Percentiles rank a stretch among this genome's conserved stretches.
These are phyloP conservation scores for Apiotrichum siamense DNA, from an alignment of 1,284 basidiomycete species.

Conservation along the genomic window DNA sequence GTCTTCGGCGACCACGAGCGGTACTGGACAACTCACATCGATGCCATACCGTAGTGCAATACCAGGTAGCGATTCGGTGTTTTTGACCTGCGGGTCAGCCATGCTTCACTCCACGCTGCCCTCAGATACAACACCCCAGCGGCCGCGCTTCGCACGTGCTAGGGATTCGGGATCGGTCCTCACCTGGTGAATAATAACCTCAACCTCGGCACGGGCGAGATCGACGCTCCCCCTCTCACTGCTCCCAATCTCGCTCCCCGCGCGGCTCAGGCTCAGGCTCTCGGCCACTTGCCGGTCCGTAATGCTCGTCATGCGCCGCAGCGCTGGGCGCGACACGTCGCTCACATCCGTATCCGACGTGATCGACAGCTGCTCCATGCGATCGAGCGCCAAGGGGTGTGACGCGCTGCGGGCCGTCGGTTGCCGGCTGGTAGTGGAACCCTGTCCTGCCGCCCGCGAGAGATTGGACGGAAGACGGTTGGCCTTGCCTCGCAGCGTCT, in stretches of 20 bases:
- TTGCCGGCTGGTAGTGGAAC: no score
- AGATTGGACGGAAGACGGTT: no score
- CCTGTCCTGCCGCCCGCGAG: neutral
- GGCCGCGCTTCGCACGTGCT: no score
- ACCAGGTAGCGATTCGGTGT: conserved; percentile 71
- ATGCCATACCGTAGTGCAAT: conserved; percentile 83
- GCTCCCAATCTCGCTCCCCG: conserved; percentile 16
- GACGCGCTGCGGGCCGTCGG: conserved; percentile 1
- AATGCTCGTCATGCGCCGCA: conserved; percentile 37
- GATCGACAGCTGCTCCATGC: neutral
- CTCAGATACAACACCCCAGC: no score
- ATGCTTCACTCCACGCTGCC: neutral
- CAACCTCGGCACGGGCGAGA: conserved; percentile 29
- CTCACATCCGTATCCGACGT: conserved; percentile 5
- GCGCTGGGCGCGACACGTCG: conserved; percentile 30
- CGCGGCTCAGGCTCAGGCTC: conserved; percentile 14
- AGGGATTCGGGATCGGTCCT: no score
- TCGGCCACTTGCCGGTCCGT: conserved; percentile 40
- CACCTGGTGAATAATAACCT: conserved; percentile 49
- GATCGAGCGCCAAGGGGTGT: conserved; percentile 9
- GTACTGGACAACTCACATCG: conserved; percentile 50
- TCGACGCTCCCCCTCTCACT: conserved; percentile 31
- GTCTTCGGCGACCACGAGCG: no score
- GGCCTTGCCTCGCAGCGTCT: neutral
- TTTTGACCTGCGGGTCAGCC: conserved; percentile 52